Conservation (phyloP, 345 rosid genomes). For the Eucalyptus leucophloia region DNA sequence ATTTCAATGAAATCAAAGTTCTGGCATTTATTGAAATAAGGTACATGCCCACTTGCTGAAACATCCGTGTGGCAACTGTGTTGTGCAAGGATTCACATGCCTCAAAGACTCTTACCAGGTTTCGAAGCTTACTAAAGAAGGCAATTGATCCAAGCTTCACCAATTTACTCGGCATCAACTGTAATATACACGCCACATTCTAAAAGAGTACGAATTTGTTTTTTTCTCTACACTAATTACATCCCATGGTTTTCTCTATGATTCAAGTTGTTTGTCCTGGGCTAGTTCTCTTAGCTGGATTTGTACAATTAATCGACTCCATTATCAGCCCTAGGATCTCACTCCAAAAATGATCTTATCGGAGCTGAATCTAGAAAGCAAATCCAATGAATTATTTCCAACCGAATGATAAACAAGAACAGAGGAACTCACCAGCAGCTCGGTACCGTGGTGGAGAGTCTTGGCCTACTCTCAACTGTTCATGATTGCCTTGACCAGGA, state of each 20-base stretch:
- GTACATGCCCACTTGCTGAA: neutral
- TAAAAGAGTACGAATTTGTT: no score
- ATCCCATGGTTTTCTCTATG: neutral
- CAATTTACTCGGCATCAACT: neutral
- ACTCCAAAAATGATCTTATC: neutral
- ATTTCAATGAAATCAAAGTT: neutral
- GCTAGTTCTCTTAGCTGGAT: neutral
- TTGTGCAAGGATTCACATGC: neutral
- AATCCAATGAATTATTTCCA: neutral
- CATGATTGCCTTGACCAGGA: slow-evolving; percentile 48
- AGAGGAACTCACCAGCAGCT: no score
- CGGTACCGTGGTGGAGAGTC: neutral
- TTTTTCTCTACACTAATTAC: no score
- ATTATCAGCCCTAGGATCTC: neutral
- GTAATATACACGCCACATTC: neutral
- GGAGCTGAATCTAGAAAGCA: neutral
- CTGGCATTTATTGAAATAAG: neutral
- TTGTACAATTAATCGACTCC: neutral
- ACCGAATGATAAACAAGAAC: neutral
- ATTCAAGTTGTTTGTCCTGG: neutral
- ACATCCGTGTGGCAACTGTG: neutral
- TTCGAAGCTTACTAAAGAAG: neutral
- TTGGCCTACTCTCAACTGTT: slow-evolving; percentile 38
- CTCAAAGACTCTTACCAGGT: neutral
- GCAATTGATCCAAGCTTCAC: neutral